Evolutionary conservation across 2,329 filamentous ascomycete genomes (phyloP), one percentile per base, ranked within the genome.

Genomic region (Nemania sp.): DNA sequence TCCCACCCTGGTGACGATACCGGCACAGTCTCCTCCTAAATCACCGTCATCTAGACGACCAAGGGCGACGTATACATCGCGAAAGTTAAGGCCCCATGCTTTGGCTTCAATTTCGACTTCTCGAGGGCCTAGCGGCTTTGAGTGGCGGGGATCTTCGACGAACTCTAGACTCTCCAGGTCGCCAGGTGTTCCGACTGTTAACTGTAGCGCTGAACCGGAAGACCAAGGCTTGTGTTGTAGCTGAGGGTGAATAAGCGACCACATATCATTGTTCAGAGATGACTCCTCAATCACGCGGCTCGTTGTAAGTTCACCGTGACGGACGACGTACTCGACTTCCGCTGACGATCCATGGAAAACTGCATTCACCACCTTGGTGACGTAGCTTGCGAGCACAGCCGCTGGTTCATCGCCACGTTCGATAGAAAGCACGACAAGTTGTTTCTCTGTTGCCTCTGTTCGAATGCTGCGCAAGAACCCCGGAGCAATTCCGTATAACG

Each of bases 1-100:
- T 17, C 65, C 74, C 5, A 74, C 64, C 42, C 68, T 59, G 21
- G 66, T 71, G 18, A 78, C 67, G 32, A 73, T 57, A 11, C 73
- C 77, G 47, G 70, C 69, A 57, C 70, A 75, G 49, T 69, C 60
- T 2, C 42, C 37, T 20, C 65, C 66, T 1, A 69, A 50, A 13
- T 50, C 40, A 32, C 50, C 57, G 21, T 59, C 57, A 12, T 62
- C 59, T 5, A 62, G 49, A n/a, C 60, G 62, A 11, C 62, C 62
- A 5, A 67, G 52, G 11, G 62, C 65, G 2, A 63, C 34, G 13
- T 53, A 63, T 5, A 67, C 49, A 35, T 67, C 65, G 7, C 62
- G 65, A 42, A 65, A 60, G 35, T 57, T 67, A 6, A 67, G 29
- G n/a, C 59, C 62, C 60, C 62, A 63, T 5, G 62, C 65, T 43